Evolutionary conservation across 352 stramenopile species (phyloP).

Genomic region (Pythium insidiosum): DNA sequence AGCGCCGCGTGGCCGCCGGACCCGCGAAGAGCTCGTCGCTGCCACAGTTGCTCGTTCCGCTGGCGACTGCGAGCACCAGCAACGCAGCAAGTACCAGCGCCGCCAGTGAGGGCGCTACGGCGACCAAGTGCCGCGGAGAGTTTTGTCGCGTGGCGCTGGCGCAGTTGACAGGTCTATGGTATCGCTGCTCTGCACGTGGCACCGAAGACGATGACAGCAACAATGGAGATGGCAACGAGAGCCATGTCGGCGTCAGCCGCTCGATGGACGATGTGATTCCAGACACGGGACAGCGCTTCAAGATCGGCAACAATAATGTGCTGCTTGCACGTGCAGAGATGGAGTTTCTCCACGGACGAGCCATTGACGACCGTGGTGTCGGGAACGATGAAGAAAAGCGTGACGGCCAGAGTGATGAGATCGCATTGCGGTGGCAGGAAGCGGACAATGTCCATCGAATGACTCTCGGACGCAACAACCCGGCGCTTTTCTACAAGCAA

Average conservation of each 20-base stretch:
- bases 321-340: constrained; percentile 54
- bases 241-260: background rate
- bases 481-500: constrained; percentile 74
- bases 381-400: background rate
- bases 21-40: constrained; percentile 43
- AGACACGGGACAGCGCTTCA: constrained; percentile 48
- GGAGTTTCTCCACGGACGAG: constrained; percentile 22
- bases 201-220: constrained; percentile 2
- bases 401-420: too few species aligned
- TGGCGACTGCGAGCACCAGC: too few species aligned
- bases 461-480: constrained; percentile 55
- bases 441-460: constrained; percentile 49
- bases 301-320: constrained; percentile 71
- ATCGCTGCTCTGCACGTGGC: too few species aligned
- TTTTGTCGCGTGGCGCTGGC: constrained; percentile 39
- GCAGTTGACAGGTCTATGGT: constrained; percentile 29
- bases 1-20: too few species aligned
- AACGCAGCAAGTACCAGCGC: background rate
- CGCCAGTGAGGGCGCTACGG: background rate
- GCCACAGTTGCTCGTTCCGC: constrained; percentile 28
- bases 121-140: constrained; percentile 48
- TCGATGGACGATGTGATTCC: constrained; percentile 9
- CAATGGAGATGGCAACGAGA: constrained; percentile 1
- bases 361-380: background rate
- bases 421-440: constrained; percentile 53